Evolutionary conservation across 169 alveolate genomes (phyloP).

Genomic region (Sarcocystis neurona): DNA sequence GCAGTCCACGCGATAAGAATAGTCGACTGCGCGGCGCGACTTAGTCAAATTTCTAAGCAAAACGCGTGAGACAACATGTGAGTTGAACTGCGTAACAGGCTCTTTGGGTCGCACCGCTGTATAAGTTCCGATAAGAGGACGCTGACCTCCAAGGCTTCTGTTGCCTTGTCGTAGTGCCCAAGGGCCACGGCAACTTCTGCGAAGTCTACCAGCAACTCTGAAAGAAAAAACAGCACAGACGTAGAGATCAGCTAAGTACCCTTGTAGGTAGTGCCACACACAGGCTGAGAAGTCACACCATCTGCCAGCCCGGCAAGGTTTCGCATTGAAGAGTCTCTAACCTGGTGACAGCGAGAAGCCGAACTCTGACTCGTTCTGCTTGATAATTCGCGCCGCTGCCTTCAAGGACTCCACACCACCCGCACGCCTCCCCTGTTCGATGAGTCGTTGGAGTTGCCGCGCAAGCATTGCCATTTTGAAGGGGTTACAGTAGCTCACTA

Average conservation of each 20-base stretch:
- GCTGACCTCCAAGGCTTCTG: conserved; percentile 13
- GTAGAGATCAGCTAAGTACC: background rate
- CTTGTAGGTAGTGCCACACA: background rate
- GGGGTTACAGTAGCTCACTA: too few relatives aligned
- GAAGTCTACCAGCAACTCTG: conserved; percentile 23
- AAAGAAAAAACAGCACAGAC: background rate
- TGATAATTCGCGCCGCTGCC: background rate
- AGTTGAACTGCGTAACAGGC: too few relatives aligned
- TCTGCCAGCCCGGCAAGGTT: background rate
- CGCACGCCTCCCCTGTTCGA: background rate
- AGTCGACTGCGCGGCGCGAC: too few relatives aligned
- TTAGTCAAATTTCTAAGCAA: too few relatives aligned
- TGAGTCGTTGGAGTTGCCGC: conserved; percentile 29
- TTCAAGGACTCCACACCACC: conserved; percentile 1
- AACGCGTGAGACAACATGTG: too few relatives aligned
- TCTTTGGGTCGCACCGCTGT: background rate
- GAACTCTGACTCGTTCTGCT: background rate
- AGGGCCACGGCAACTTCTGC: conserved; percentile 17
- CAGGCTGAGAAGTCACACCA: background rate
- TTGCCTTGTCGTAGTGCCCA: conserved; percentile 31
- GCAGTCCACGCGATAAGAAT: background rate
- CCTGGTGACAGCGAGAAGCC: conserved; percentile 19
- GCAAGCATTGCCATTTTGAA: conserved; percentile 17
- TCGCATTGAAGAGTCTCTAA: background rate
- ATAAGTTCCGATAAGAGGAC: background rate